Percentiles rank a stretch among this genome's conserved stretches.
phyloP scores from a whole-genome alignment of 164 flowering plant genomes.

The Umbilicus rupestris region DNA sequence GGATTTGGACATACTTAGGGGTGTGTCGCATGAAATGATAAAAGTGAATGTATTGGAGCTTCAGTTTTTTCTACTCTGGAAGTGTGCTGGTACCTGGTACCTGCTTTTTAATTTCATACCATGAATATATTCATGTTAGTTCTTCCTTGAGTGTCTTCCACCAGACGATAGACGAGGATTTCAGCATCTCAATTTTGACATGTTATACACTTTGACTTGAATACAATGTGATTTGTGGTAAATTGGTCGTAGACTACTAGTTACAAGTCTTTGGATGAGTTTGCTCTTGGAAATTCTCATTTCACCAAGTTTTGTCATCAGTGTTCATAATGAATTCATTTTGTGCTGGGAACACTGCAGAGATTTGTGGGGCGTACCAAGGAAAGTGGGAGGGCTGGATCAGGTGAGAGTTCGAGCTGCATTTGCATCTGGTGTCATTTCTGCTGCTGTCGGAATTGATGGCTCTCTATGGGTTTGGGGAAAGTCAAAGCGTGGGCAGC shows the following conservation, averaged over 20 bases:
- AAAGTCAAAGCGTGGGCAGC: conserved; percentile 87
- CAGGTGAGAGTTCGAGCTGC: conserved; percentile 45
- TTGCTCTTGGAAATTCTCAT: background rate
- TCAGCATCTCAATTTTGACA: background rate
- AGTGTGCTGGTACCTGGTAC: no score
- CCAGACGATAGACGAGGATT: no score
- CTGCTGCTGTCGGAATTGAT: conserved; percentile 72
- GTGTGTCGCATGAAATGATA: no score
- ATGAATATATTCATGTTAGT: no score
- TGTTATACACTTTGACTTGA: background rate
- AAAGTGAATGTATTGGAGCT: no score
- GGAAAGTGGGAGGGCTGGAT: conserved; percentile 52
- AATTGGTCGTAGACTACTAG: background rate
- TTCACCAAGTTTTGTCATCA: background rate
- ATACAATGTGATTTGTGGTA: background rate
- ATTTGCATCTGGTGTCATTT: conserved; percentile 85
- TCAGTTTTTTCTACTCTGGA: no score
- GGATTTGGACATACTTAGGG: no score
- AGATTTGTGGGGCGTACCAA: conserved; percentile 61
- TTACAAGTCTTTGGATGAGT: background rate
- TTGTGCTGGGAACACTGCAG: conserved; percentile 18
- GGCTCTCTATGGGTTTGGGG: conserved; percentile 98
- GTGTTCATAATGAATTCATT: background rate
- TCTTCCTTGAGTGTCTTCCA: no score
- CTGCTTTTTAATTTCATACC: no score